A percentile compares a stretch with the other conserved stretches of the same genome.
These are phyloP conservation scores for Cubamyces sp. DNA, from an alignment of 768 basidiomycete genomes.

Conservation along the genomic window DNA sequence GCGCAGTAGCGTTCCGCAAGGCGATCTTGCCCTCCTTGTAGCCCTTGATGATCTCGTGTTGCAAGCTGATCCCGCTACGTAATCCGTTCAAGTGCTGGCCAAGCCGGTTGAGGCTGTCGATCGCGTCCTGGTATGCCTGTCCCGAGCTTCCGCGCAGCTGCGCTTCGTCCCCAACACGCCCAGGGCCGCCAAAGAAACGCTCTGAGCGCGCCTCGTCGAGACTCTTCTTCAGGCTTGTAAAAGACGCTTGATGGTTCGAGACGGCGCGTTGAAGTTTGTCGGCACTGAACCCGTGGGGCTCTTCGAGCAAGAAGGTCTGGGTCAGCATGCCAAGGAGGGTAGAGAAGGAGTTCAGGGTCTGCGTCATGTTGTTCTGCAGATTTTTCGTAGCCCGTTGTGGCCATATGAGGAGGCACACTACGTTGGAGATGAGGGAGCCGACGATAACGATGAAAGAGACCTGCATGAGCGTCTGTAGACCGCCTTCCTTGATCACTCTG, in stretches of 20 bases:
- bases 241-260: constrained; percentile 84
- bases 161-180: constrained; percentile 16
- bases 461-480: constrained; percentile 70
- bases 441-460: constrained; percentile 77
- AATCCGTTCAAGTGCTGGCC: constrained; percentile 95
- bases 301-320: constrained; percentile 82
- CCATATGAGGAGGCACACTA: constrained; percentile 86
- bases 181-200: constrained; percentile 51
- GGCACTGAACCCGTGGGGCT: constrained; percentile 58
- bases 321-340: constrained; percentile 85
- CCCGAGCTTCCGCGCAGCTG: constrained; percentile 38
- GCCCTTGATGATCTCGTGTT: constrained; percentile 79
- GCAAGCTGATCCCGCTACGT: constrained; percentile 79
- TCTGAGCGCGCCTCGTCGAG: constrained; percentile 89
- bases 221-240: constrained; percentile 86
- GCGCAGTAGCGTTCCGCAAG: constrained; percentile 28
- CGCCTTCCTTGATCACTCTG: constrained; percentile 89
- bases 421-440: constrained; percentile 78
- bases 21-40: constrained; percentile 48
- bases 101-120: constrained; percentile 83
- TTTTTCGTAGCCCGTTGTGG: constrained; percentile 81
- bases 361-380: constrained; percentile 83
- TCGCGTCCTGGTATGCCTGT: constrained; percentile 82
- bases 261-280: constrained; percentile 79
- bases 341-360: constrained; percentile 85